Evolutionary conservation across 2,329 filamentous ascomycete species (phyloP), one percentile per base, ranked within the genome.

Genomic region (Sarocladium strictum): DNA sequence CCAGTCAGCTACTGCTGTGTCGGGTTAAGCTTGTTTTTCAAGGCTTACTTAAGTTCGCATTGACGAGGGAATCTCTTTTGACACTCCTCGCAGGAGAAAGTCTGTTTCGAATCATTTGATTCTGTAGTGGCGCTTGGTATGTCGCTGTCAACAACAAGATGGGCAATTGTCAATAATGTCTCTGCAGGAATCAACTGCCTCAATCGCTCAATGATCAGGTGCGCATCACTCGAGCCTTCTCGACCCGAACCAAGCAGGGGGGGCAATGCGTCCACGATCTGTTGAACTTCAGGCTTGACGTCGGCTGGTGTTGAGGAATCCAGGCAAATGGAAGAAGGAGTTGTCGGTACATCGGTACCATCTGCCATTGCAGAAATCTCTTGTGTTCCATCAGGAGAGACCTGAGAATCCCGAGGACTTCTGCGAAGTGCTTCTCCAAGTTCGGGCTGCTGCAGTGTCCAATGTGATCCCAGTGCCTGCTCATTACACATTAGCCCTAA

Each of bases 21-120:
- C 21, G 43, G 35, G 29, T 50, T 23, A 4, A 51, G 27, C 19
- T 17, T n/a, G 37, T 9, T 29, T 17, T 7, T 12, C 29, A 32
- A 26, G 5, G 59, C 75, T 56, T 72, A 84, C 81, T 76, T 84
- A 26, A 85, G 69, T 62, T 85, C 81, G 61, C 79, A 84, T 27
- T 62, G 75, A 33, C 81, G 73, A 3, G 58, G 60, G 54, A 78
- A 83, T 1, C 54, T 58, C 60, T 81, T 84, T 3, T 29, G 4
- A 54, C 81, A 84, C 0, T 61, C 54, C 0, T 58, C 24, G 37
- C 45, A 53, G 24, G 55, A 17, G 56, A 78, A 81, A 11, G 55
- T 54, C 12, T 61, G 52, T 11, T 58, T 58, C 23, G 56, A 58
- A 26, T 58, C 62, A n/a, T 45, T 37, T 32, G 23, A 55, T n/a